Evolutionary conservation across 306 rosid species (phyloP).

Genomic region (Prunus davidiana): DNA sequence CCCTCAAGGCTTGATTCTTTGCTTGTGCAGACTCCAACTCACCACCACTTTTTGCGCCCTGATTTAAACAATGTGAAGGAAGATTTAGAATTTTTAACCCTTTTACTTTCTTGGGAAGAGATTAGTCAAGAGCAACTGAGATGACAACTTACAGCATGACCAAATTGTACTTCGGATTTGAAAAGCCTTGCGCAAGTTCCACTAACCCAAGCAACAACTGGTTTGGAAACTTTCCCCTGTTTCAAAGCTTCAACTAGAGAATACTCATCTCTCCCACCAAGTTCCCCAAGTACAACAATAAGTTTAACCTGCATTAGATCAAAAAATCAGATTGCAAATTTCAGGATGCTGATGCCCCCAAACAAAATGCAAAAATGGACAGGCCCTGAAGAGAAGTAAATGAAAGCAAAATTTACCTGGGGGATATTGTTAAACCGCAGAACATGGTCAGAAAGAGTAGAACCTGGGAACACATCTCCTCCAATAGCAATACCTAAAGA

Average conservation of each 20-base stretch:
- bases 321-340: slow-evolving; percentile 20
- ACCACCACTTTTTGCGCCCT: slow-evolving; percentile 99
- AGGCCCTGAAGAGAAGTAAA: slow-evolving; percentile 20
- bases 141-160: slow-evolving; percentile 86
- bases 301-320: slow-evolving; percentile 68
- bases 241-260: slow-evolving; percentile 93
- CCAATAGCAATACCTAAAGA: slow-evolving; percentile 91
- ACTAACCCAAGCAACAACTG: slow-evolving; percentile 99
- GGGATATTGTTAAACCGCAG: slow-evolving; percentile 98
- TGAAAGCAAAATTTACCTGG: slow-evolving; percentile 50
- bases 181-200: slow-evolving; percentile 97
- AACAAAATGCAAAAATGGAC: not conserved
- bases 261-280: slow-evolving; percentile 96
- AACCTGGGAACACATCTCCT: slow-evolving; percentile 99
- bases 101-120: slow-evolving; percentile 11
- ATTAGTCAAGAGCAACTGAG: slow-evolving; percentile 6
- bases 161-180: slow-evolving; percentile 99
- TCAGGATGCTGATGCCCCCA: not conserved
- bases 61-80: slow-evolving; percentile 23
- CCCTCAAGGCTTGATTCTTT: slow-evolving; percentile 88
- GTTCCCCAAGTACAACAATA: slow-evolving; percentile 98
- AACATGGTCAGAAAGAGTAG: slow-evolving; percentile 97
- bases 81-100: slow-evolving; percentile 6
- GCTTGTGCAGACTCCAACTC: slow-evolving; percentile 98
- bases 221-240: slow-evolving; percentile 90